Conservation (phyloP, 495 filamentous ascomycete genomes). For the Penicillium maclennaniae region DNA sequence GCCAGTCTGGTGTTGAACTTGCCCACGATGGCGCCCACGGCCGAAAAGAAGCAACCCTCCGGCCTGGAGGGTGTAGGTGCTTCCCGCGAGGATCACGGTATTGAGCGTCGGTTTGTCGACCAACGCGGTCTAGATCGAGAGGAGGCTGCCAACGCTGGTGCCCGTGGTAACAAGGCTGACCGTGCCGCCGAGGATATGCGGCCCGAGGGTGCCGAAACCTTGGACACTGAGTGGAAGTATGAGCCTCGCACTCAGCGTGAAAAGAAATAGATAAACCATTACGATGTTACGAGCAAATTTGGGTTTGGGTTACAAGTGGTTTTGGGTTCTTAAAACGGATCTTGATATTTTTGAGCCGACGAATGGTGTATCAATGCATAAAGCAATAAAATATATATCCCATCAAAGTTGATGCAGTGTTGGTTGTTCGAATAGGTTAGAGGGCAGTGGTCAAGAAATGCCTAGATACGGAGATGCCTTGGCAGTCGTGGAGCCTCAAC, state of each 20-base stretch:
- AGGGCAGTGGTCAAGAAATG: no score
- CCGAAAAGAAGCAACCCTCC: conserved; percentile 50
- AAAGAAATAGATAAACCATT: not conserved
- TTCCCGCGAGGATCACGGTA: conserved; percentile 22
- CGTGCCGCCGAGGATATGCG: conserved; percentile 40
- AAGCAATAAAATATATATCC: not conserved
- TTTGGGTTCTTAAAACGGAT: not conserved
- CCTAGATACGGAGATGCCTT: no score
- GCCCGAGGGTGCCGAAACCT: conserved; percentile 43
- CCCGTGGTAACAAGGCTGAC: conserved; percentile 28
- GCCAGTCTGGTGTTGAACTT: conserved; percentile 57
- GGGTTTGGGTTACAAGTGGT: not conserved
- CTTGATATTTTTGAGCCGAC: not conserved
- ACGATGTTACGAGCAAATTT: not conserved
- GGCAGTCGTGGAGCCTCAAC: no score
- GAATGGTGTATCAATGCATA: not conserved
- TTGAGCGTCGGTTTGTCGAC: conserved; percentile 23
- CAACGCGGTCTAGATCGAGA: conserved; percentile 34
- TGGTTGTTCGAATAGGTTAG: no score
- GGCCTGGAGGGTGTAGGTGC: conserved; percentile 55
- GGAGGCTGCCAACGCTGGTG: conserved; percentile 13
- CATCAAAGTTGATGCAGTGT: no score
- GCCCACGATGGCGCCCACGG: conserved; percentile 49
- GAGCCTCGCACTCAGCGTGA: conserved; percentile 29
- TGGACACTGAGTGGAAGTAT: conserved; percentile 45